These are phyloP conservation scores for Pelargonium fulgidum DNA, from an alignment of 441 rosid species.

Conservation along the genomic window DNA sequence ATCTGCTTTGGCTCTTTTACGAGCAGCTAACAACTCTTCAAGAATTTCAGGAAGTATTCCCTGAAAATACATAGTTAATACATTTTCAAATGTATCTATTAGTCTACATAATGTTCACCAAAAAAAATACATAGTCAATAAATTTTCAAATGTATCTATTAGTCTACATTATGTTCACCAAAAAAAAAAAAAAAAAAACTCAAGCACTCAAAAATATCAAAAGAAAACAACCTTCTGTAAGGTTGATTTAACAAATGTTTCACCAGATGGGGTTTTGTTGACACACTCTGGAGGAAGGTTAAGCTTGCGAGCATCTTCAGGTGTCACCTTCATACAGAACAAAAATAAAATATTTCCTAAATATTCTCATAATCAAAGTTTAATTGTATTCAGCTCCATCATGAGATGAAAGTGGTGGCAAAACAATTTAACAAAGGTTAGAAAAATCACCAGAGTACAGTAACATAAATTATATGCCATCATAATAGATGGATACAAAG, in stretches of 20 bases:
- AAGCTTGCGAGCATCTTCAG: conserved; percentile 80
- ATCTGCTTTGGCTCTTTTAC: conserved; percentile 96
- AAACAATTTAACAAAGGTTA: conserved; percentile 9
- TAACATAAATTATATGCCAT: conserved; percentile 98
- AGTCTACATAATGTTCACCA: neutral
- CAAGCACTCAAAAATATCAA: neutral
- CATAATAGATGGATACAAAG: conserved; percentile 97
- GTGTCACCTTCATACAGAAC: conserved; percentile 54
- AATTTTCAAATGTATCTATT: neutral
- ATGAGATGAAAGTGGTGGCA: conserved; percentile 11
- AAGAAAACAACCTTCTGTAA: conserved; percentile 61
- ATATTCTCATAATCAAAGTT: conserved; percentile 4
- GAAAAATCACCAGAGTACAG: conserved; percentile 74
- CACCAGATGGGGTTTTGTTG: conserved; percentile 90
- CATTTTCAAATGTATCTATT: neutral
- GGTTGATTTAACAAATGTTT: conserved; percentile 80
- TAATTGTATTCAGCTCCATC: neutral
- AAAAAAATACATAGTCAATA: conserved; percentile 17
- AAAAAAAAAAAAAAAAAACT: neutral
- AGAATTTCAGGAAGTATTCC: conserved; percentile 99
- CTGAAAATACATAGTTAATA: conserved; percentile 33
- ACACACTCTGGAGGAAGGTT: conserved; percentile 77
- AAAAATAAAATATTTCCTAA: conserved; percentile 25
- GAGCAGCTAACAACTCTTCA: conserved; percentile 85
- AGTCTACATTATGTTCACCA: neutral